A percentile compares a stretch with the other conserved stretches of the same genome.
These are phyloP conservation scores for Lepidopterella palustris DNA, from an alignment of 495 filamentous ascomycete species.

Conservation along the genomic window DNA sequence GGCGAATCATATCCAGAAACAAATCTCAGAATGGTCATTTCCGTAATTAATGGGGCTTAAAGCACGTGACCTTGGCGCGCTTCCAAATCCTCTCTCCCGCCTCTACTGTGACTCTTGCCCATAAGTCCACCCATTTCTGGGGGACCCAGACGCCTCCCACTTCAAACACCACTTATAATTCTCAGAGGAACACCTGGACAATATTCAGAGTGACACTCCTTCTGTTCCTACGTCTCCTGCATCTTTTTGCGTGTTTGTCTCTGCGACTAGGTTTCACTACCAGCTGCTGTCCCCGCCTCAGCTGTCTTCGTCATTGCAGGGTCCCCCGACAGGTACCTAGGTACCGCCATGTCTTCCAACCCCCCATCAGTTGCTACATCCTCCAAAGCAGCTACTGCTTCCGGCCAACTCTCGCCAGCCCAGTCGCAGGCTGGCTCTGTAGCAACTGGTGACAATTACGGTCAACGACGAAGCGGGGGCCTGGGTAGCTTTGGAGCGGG, in stretches of 20 bases:
- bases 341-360: conserved; percentile 27
- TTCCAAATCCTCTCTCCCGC: background rate
- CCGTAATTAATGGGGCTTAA: too few species aligned
- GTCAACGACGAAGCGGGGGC: conserved; percentile 55
- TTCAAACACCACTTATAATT: too few species aligned
- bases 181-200: too few species aligned
- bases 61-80: background rate
- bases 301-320: conserved; percentile 15
- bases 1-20: too few species aligned
- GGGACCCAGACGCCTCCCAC: conserved; percentile 22
- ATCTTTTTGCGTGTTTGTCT: background rate
- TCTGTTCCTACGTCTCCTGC: background rate
- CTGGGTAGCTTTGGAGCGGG: conserved; percentile 59
- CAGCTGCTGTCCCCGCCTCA: background rate
- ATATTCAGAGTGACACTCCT: too few species aligned
- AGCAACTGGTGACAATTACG: conserved; percentile 30
- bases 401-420: conserved; percentile 35
- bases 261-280: background rate
- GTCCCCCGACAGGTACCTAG: conserved; percentile 3
- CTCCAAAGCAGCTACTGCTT: conserved; percentile 30
- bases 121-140: conserved; percentile 21
- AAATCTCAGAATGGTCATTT: too few species aligned
- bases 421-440: conserved; percentile 31
- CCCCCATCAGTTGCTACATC: conserved; percentile 26
- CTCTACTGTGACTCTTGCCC: conserved; percentile 19